Base-by-base conservation (phyloP, 1,139 yeast genomes). In the Suzukiozyma palmioleophila region DNA sequence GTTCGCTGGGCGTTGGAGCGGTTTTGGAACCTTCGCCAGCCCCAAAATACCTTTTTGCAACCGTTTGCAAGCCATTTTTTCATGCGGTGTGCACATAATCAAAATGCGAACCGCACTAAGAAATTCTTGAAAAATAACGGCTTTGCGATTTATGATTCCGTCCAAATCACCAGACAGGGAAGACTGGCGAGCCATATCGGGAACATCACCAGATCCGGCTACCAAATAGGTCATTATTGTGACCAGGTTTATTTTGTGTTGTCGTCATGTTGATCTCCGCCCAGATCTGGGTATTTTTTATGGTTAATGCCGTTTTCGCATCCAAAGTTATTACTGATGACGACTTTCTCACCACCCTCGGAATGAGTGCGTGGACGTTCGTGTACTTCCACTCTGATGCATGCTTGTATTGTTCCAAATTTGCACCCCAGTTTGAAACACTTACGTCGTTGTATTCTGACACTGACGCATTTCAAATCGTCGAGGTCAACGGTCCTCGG, bases 301-400 rank as follows among this genome's bases (percentile, higher is more conserved):
- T 33, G 13, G 12, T 21, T 8, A 8, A 5, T 10, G 22, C 8
- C 14, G 16, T 28, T 3, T 4, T 28, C 16, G 31, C 31, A n/a
- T 9, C 32, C 7, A 34, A 10, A 15, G 29, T 11, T 8, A 12
- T 11, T 15, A 26, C 21, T 14, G 35, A 32, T 9, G 36, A 39
- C 28, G 44, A 47, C 37, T 37, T 55, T 18, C 43, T 47, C 14
- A 57, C 37, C 10, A 49, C 51, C 1, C 46, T 63, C 16, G 54
- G 48, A 6, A 39, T 45, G 14, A 56, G 65, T 14, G 52, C 53
- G 13, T 66, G 53, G 46, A 64, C 77, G 3, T 55, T 73, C 33
- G 66, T 73, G 16, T 69, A 67, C 49, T 73, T 73, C 45, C 63
- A 57, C 41, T 62, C 69, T 6, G 64, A 66, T 5, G 47, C 51